A percentile compares a stretch with the other conserved stretches of the same genome.
phyloP scores from a whole-genome alignment of 495 filamentous ascomycete species.

The Xylaria venustula region DNA sequence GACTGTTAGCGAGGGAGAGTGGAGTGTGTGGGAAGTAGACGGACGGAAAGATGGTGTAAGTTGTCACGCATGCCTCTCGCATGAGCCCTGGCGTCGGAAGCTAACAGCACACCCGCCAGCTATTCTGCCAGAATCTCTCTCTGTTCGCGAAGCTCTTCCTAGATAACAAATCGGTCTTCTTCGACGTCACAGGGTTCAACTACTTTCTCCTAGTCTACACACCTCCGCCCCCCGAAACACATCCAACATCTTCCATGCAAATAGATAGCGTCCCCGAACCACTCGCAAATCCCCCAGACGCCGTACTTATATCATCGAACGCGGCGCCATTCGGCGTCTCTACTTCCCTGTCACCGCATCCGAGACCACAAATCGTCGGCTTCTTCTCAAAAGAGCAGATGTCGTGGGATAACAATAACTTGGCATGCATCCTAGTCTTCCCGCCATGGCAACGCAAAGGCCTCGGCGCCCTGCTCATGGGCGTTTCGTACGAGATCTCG shows the following conservation, averaged over 20 bases:
- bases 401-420: slow-evolving; percentile 97
- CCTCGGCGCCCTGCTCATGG: slow-evolving; percentile 87
- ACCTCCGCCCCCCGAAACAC: slow-evolving; percentile 37
- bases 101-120: slow-evolving; percentile 55
- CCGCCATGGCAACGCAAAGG: slow-evolving; percentile 92
- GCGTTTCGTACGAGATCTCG: slow-evolving; percentile 89
- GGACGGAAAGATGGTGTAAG: slow-evolving; percentile 75
- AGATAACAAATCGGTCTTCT: slow-evolving; percentile 97
- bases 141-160: slow-evolving; percentile 98
- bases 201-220: slow-evolving; percentile 86
- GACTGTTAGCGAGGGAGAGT: slow-evolving; percentile 53
- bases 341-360: neutral
- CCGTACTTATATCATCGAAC: neutral
- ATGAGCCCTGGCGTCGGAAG: neutral
- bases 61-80: slow-evolving; percentile 6
- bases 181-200: slow-evolving; percentile 90
- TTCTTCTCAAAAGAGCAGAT: slow-evolving; percentile 99
- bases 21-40: slow-evolving; percentile 85
- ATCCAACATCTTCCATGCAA: slow-evolving; percentile 10
- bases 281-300: neutral
- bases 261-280: neutral
- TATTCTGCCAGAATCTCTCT: slow-evolving; percentile 92
- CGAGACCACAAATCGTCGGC: slow-evolving; percentile 66
- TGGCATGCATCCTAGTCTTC: slow-evolving; percentile 95
- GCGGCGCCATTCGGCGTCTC: neutral